Conservation (phyloP, 306 rosid genomes). For the Begonia masoniana region DNA sequence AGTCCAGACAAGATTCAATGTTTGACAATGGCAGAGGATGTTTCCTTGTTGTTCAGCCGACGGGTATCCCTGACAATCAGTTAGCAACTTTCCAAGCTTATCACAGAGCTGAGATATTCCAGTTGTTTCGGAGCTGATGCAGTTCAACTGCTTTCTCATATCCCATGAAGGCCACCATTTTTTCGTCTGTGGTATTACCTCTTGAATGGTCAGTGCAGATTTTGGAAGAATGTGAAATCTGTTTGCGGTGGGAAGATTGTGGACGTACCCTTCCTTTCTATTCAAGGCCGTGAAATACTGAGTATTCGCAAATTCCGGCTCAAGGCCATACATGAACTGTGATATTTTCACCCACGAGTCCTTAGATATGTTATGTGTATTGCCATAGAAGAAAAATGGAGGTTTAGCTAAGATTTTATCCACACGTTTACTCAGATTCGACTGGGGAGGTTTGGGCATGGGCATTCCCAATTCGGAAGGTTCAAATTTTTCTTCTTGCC, state of each 20-base stretch:
- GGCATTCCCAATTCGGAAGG: constrained; percentile 18
- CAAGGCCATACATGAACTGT: constrained; percentile 51
- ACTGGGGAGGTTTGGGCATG: constrained; percentile 19
- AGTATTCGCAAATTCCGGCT: constrained; percentile 66
- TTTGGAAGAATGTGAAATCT: constrained; percentile 49
- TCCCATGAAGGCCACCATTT: constrained; percentile 98
- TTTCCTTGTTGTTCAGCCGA: constrained; percentile 48
- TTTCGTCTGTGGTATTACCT: constrained; percentile 49
- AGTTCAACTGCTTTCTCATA: constrained; percentile 51
- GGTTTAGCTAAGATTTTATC: constrained; percentile 32
- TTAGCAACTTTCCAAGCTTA: constrained; percentile 30
- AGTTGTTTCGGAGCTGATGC: constrained; percentile 43
- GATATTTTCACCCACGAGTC: constrained; percentile 70
- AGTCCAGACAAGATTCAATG: constrained; percentile 64
- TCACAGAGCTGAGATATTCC: constrained; percentile 56
- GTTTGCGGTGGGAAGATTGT: constrained; percentile 75
- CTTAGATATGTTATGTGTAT: constrained; percentile 28
- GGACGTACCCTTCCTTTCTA: constrained; percentile 79
- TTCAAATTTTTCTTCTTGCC: constrained; percentile 48
- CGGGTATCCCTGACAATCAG: constrained; percentile 36
- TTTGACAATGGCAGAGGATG: constrained; percentile 44
- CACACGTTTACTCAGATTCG: constrained; percentile 29
- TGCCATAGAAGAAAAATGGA: constrained; percentile 82
- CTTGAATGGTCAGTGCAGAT: constrained; percentile 62
- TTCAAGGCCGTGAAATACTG: constrained; percentile 54